Percentiles rank a stretch among this genome's conserved stretches.
Conservation (phyloP, 345 rosid genomes). For the Populus alba region DNA sequence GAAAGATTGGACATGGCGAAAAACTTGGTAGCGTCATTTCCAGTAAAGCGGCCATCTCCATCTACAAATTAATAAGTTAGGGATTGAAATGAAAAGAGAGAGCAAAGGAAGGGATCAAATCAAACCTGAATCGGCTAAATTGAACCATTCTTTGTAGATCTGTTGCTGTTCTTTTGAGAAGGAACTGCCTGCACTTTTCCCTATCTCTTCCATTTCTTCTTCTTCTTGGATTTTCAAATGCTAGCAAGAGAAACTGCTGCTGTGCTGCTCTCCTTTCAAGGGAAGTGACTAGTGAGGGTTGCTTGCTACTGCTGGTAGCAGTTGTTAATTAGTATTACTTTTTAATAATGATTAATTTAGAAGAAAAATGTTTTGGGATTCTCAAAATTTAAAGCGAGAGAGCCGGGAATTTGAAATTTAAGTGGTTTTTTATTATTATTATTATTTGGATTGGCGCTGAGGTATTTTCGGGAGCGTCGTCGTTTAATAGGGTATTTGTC, state of each 20-base stretch:
- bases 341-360: no score
- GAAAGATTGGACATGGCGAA: conserved; percentile 78
- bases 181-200: conserved; percentile 30
- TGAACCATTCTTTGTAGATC: conserved; percentile 83
- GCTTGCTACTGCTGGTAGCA: no score
- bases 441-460: no score
- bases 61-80: conserved; percentile 31
- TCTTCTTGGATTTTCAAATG: not conserved
- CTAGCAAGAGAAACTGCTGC: not conserved
- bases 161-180: conserved; percentile 67
- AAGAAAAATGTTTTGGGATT: no score
- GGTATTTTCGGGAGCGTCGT: no score
- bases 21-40: conserved; percentile 76
- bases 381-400: no score
- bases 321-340: no score
- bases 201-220: conserved; percentile 55
- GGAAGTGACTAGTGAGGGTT: not conserved
- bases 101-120: not conserved
- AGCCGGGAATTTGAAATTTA: no score
- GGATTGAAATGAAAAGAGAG: not conserved
- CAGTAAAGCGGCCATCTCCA: conserved; percentile 81
- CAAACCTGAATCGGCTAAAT: conserved; percentile 73
- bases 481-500: no score
- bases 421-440: no score
- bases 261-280: not conserved